These are phyloP conservation scores for Helicocarpus griseus DNA, from an alignment of 2,329 filamentous ascomycete species.

Conservation along the genomic window DNA sequence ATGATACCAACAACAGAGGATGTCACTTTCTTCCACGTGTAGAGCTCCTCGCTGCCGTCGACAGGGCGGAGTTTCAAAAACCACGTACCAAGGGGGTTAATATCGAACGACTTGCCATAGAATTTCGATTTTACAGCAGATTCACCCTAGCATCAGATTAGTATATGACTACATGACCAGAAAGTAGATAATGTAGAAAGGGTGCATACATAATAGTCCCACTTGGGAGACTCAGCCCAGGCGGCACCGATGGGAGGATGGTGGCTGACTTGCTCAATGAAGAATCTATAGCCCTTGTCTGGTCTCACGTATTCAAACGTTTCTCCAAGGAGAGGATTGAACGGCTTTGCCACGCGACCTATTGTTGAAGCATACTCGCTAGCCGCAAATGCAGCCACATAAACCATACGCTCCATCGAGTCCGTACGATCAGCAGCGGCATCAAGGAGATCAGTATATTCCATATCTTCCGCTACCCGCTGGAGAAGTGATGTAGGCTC, in stretches of 20 bases:
- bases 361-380: conserved; percentile 97
- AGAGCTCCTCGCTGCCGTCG: conserved; percentile 70
- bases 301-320: conserved; percentile 94
- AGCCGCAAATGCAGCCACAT: conserved; percentile 89
- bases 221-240: conserved; percentile 82
- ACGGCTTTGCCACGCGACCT: conserved; percentile 92
- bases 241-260: conserved; percentile 92
- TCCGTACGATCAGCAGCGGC: conserved; percentile 75
- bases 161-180: conserved; percentile 2
- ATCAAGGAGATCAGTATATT: conserved; percentile 89
- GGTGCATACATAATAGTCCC: conserved; percentile 69
- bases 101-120: conserved; percentile 94
- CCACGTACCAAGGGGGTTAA: conserved; percentile 94
- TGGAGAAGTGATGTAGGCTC: conserved; percentile 93
- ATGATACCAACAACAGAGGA: conserved; percentile 98
- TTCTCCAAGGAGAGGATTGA: conserved; percentile 92
- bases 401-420: conserved; percentile 83
- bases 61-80: conserved; percentile 76
- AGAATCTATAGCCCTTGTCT: conserved; percentile 96
- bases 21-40: conserved; percentile 98
- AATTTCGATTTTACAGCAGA: conserved; percentile 94
- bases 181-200: neutral
- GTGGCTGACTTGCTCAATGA: conserved; percentile 96
- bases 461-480: conserved; percentile 94
- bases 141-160: conserved; percentile 55